Evolutionary conservation across 176 grass and related monocot genomes (phyloP).

Genomic region (Rhipidocladum racemiflorum): DNA sequence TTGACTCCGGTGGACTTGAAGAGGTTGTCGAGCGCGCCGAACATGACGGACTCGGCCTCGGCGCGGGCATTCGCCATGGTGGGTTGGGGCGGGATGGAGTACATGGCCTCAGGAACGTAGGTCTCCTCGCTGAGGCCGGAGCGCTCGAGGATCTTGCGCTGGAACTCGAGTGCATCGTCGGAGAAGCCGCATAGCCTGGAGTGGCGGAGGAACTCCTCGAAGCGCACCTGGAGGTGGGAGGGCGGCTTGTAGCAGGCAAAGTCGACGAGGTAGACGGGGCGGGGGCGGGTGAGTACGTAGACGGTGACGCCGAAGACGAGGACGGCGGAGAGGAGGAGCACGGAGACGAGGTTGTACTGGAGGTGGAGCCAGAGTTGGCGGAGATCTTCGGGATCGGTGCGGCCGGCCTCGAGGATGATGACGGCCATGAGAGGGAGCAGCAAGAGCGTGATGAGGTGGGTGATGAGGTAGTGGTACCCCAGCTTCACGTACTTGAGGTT

Average conservation of each 20-base stretch:
- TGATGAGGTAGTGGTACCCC: slow-evolving; percentile 95
- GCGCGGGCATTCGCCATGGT: slow-evolving; percentile 76
- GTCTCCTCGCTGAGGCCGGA: slow-evolving; percentile 94
- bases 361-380: slow-evolving; percentile 84
- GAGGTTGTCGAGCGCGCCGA: slow-evolving; percentile 68
- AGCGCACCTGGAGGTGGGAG: slow-evolving; percentile 43
- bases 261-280: slow-evolving; percentile 79
- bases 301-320: slow-evolving; percentile 85
- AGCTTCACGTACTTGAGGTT: slow-evolving; percentile 99
- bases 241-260: slow-evolving; percentile 83
- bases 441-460: slow-evolving; percentile 72
- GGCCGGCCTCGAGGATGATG: slow-evolving; percentile 76
- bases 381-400: slow-evolving; percentile 75
- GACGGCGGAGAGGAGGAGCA: slow-evolving; percentile 73
- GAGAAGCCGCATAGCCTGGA: slow-evolving; percentile 65
- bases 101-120: slow-evolving; percentile 65
- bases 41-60: slow-evolving; percentile 83
- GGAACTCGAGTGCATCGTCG: slow-evolving; percentile 70
- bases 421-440: slow-evolving; percentile 85
- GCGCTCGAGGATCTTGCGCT: slow-evolving; percentile 90
- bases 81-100: slow-evolving; percentile 56
- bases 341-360: slow-evolving; percentile 88
- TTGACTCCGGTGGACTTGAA: slow-evolving; percentile 64
- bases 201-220: slow-evolving; percentile 63
- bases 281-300: slow-evolving; percentile 72